Evolutionary conservation across 208 protist genomes (phyloP), one percentile per base, ranked within the genome.

Genomic region (Trypanosoma platydactyli): DNA sequence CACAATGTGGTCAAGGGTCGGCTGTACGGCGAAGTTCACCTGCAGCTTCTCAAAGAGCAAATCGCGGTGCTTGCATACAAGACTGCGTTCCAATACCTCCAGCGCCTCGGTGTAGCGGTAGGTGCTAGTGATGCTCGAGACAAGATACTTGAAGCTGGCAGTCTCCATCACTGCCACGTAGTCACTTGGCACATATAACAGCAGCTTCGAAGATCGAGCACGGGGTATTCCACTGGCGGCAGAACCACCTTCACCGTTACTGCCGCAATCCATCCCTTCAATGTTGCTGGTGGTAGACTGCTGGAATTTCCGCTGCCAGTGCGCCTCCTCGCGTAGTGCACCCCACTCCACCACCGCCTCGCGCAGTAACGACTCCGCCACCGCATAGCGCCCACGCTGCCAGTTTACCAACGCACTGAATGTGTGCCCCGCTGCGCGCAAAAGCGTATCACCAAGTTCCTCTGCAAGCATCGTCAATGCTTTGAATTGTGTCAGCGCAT

Each of bases 31-130:
- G 60, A 93, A 95, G 77, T 94, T 94, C 50, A 77, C 63, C 60
- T 71, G 50, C 68, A 96, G 70, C 74, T 97, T 97, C 25, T 92
- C 75, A 48, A 70, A 71, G 27, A 97, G 77, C 15, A 83, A 64
- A 68, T 97, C 93, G 25, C 64, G 59, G 73, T 95, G 85, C 49
- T 82, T 78, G 45, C 86, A 68, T 22, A 82, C 79, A 16, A 92
- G 77, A 38, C 70, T 72, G 59, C 73, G 60, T 77, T 97, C 93
- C 13, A 94, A 77, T 22, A 83, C 65, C 72, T 96, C 93, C 16
- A 97, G 68, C 12, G 88, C 90, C 40, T 95, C 89, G 30, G 83
- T 76, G 73, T 97, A 96, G 62, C 90, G 88, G 77, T 91, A 97
- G 35, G 80, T 92, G 62, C 66, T 77, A 44, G 86, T 80, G 33